Evolutionary conservation across 805 yeast species (phyloP), one percentile per base, ranked within the genome.

Genomic region (Metschnikowia lunata): DNA sequence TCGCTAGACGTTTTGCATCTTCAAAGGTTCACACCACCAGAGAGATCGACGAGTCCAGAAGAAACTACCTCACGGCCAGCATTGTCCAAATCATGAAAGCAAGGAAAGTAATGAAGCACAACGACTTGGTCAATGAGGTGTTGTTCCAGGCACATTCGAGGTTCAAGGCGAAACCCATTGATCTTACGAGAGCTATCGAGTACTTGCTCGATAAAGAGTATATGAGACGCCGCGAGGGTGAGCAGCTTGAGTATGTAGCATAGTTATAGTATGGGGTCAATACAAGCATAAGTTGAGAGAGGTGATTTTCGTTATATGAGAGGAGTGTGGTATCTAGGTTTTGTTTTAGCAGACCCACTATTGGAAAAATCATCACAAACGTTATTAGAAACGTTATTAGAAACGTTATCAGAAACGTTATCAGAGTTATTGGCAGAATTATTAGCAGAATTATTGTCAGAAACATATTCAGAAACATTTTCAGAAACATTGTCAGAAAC

Each of bases 81-180:
- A 88, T 93, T 66, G 98, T 91, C 33, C 78, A 98, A 57, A 87
- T 91, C 59, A 93, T 91, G 98, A 91, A 91, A 70, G 90, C 97
- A 1, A 78, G 97, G 59, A 86, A 89, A 63, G 75, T 74, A 36
- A 71, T 88, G 56, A 79, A 80, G 51, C 97, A 90, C 61, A 85
- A 83, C 39, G 83, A 82, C 43, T 75, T 91, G 57, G 82, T 89
- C 34, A 87, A 85, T 55, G 98, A 91, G 63, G 91, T 90, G 34
- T 82, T 88, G 56, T 85, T 87, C 48, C 96, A 88, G 61, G 80
- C 96, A 4, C 82, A 82, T 52, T 72, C 79, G 39, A 76, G 98
- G 55, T 91, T 93, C 72, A 80, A 77, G 55, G 97, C 98, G 6
- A 82, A 83, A 47, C 82, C 88, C 31, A 76, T 88, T 11, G 96